Evolutionary conservation across 2,329 filamentous ascomycete genomes (phyloP).

Genomic region (Trichoderma harzianum): DNA sequence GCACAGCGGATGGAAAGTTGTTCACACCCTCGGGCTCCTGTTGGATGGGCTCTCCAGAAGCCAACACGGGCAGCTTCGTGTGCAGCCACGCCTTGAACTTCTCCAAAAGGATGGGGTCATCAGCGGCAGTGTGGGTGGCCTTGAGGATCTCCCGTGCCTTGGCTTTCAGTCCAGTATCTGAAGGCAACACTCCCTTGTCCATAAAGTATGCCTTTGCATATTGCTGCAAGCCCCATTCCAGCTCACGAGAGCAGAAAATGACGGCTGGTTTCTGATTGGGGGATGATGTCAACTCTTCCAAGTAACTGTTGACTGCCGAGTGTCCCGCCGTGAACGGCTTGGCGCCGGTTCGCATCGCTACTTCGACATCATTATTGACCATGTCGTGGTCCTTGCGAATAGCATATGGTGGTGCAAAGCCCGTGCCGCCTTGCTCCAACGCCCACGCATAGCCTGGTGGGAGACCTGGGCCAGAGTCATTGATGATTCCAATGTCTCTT

Average conservation of each 20-base stretch:
- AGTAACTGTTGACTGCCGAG: constrained; percentile 46
- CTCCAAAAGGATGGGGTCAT: constrained; percentile 49
- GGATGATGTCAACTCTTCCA: constrained; percentile 43
- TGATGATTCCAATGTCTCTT: constrained; percentile 51
- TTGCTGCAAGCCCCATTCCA: constrained; percentile 52
- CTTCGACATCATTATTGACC: constrained; percentile 33
- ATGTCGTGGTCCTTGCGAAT: constrained; percentile 41
- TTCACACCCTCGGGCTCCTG: not conserved
- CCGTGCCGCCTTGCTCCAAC: constrained; percentile 48
- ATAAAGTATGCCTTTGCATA: constrained; percentile 44
- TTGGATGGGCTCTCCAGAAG: constrained; percentile 5
- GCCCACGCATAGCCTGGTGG: constrained; percentile 43
- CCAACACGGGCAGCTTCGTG: constrained; percentile 26
- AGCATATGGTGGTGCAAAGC: constrained; percentile 55
- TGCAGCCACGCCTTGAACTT: constrained; percentile 52
- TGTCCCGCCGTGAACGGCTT: constrained; percentile 44
- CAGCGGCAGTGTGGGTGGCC: constrained; percentile 48
- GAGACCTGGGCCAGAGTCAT: constrained; percentile 50
- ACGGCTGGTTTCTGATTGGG: constrained; percentile 43
- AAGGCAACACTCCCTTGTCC: constrained; percentile 42
- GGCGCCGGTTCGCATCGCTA: constrained; percentile 35
- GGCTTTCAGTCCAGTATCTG: constrained; percentile 45
- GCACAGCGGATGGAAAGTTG: constrained; percentile 21
- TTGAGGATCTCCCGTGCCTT: constrained; percentile 49
- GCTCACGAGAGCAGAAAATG: constrained; percentile 57